Percentiles rank a stretch among this genome's conserved stretches.
These are phyloP conservation scores for Phalaenopsis aphrodite DNA, from an alignment of 106 monocot genomes.

Conservation along the genomic window DNA sequence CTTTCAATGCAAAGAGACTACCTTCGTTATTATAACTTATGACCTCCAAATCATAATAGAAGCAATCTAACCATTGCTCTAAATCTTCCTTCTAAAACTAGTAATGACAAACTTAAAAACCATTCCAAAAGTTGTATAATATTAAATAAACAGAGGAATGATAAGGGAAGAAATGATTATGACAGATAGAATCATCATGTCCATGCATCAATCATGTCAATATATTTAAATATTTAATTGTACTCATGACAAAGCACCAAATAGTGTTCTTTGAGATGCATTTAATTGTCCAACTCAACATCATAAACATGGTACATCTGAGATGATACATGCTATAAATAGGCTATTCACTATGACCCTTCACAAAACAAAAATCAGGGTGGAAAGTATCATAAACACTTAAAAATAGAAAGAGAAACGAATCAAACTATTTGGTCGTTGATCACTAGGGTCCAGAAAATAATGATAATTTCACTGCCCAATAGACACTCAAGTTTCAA, in stretches of 20 bases:
- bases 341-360: background rate
- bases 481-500: background rate
- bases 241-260: background rate
- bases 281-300: background rate
- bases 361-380: background rate
- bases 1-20: no score
- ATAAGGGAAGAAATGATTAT: background rate
- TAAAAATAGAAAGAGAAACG: background rate
- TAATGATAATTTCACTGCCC: background rate
- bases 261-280: background rate
- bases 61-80: no score
- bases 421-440: background rate
- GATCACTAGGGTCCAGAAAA: background rate
- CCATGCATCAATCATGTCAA: background rate
- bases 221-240: background rate
- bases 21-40: no score
- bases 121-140: background rate
- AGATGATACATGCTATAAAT: constrained; percentile 1
- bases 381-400: background rate
- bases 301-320: background rate
- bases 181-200: background rate
- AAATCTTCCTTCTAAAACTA: no score
- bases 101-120: background rate
- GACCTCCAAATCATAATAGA: no score
- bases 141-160: background rate